These are phyloP conservation scores for Trichosporon sp. DNA, from an alignment of 1,284 basidiomycete genomes.

Conservation along the genomic window DNA sequence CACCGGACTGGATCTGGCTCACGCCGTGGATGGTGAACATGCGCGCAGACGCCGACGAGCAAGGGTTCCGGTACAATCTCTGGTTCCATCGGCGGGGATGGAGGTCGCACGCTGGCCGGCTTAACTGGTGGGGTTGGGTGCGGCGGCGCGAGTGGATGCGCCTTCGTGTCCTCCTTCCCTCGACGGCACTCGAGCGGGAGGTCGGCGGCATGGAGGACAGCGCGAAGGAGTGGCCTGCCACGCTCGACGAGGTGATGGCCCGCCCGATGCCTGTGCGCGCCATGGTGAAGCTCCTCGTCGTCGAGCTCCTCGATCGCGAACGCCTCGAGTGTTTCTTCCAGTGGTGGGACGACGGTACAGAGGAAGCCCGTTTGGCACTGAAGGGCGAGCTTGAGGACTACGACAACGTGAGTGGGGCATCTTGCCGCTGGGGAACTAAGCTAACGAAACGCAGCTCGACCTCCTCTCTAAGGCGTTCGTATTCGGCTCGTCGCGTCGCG, in stretches of 20 bases:
- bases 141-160: constrained; percentile 47
- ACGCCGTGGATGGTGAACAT: constrained; percentile 51
- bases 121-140: constrained; percentile 49
- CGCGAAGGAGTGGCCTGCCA: neutral
- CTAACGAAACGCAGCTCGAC: constrained; percentile 13
- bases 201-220: neutral
- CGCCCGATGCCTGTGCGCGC: constrained; percentile 13
- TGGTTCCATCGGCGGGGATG: constrained; percentile 43
- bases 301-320: constrained; percentile 33
- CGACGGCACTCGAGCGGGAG: neutral
- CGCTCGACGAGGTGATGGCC: constrained; percentile 7
- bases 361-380: constrained; percentile 13
- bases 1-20: constrained; percentile 46
- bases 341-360: constrained; percentile 27
- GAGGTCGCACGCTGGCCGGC: constrained; percentile 32
- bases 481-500: constrained; percentile 1
- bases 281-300: constrained; percentile 25
- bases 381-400: constrained; percentile 1
- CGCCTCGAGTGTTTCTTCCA: constrained; percentile 33
- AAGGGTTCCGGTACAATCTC: constrained; percentile 49
- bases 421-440: neutral
- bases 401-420: constrained; percentile 6
- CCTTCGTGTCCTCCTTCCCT: constrained; percentile 23
- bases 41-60: constrained; percentile 47
- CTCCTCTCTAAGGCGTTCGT: constrained; percentile 12